Percentiles rank a stretch among this genome's conserved stretches.
These are phyloP conservation scores for Candida pseudoviswanathii DNA, from an alignment of 1,139 yeast genomes.

Conservation along the genomic window DNA sequence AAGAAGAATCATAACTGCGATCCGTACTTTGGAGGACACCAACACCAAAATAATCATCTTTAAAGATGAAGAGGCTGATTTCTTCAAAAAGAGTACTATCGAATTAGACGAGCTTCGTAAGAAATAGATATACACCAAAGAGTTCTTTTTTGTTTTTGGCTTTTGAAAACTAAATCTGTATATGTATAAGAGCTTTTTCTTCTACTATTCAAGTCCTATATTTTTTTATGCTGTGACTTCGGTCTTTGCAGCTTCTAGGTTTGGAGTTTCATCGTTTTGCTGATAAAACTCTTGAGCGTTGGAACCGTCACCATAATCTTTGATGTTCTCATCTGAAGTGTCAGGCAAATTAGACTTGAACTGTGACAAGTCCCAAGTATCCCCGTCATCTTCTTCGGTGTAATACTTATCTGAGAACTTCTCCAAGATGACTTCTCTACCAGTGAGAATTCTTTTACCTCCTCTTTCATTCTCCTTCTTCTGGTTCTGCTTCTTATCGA, in stretches of 20 bases:
- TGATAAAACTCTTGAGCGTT: constrained; percentile 27
- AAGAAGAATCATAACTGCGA: constrained; percentile 39
- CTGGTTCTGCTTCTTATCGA: constrained; percentile 60
- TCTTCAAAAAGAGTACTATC: constrained; percentile 23
- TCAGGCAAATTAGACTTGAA: constrained; percentile 53
- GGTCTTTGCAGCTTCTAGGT: constrained; percentile 5
- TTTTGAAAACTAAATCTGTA: background rate
- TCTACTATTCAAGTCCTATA: background rate
- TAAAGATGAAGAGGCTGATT: constrained; percentile 38
- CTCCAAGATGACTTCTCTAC: constrained; percentile 79
- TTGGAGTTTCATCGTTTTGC: constrained; percentile 12
- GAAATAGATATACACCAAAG: background rate
- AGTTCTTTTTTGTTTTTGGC: too few relatives aligned
- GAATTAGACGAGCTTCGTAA: constrained; percentile 14
- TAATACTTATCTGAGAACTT: constrained; percentile 67
- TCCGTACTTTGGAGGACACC: constrained; percentile 40
- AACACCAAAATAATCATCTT: constrained; percentile 39
- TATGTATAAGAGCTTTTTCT: background rate
- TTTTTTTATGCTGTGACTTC: constrained; percentile 8
- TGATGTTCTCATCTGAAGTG: constrained; percentile 39
- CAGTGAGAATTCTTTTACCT: constrained; percentile 59
- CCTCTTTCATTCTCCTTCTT: constrained; percentile 54
- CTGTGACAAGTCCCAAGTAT: constrained; percentile 72
- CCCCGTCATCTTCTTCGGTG: constrained; percentile 50
- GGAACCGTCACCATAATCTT: constrained; percentile 57